Base-by-base conservation (phyloP, 169 alveolate species). In the Blepharisma undulans region DNA sequence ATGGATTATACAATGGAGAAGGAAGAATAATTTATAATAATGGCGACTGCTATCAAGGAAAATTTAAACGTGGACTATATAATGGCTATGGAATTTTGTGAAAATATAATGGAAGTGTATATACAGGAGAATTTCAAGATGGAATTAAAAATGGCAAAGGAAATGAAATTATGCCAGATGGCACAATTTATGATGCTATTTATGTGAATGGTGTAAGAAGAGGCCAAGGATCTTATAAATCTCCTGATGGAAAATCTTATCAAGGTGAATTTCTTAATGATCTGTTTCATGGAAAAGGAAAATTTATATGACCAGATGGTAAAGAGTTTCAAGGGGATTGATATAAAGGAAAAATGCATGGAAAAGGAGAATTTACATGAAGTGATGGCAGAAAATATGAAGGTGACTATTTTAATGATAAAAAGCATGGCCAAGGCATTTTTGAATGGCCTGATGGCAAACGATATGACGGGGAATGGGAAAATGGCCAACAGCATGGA, bases 401-500 rank as follows among this genome's bases (percentile, higher is more conserved):
- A 36, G 89, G 98, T 0, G 95, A 95, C 84, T 98, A 98, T 98
- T 85, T 91, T 29, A 91, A 95, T 61, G 99, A 97, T 95, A 94
- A 89, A 21, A 95, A 96, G 91, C 95, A 92, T 88, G 97, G 97
- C 60, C 94, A 93, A 34, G 99, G 98, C 6, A 92, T 92, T 88
- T 98, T 96, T 89, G 91, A 92, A 36, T 97, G 97, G 96, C 91
- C 95, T 77, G 97, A 95, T 84, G 96, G 97, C 27, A 94, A 96
- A 72, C 48, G 81, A 59, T 97, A 95, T 94, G 93, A 95, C 74
- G 99, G 99, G 19, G 93, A 91, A 76, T 98, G 97, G 92, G 95
- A 87, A 27, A 84, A 95, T 76, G 98, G 98, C 8, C 94, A 93
- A 93, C 97, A 97, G 92, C 96, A 96, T 48, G 99, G 99, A 29